A percentile compares a stretch with the other conserved stretches of the same genome.
These are phyloP conservation scores for Pseudogymnoascus sp. DNA, from an alignment of 2,329 filamentous ascomycete species.

Conservation along the genomic window DNA sequence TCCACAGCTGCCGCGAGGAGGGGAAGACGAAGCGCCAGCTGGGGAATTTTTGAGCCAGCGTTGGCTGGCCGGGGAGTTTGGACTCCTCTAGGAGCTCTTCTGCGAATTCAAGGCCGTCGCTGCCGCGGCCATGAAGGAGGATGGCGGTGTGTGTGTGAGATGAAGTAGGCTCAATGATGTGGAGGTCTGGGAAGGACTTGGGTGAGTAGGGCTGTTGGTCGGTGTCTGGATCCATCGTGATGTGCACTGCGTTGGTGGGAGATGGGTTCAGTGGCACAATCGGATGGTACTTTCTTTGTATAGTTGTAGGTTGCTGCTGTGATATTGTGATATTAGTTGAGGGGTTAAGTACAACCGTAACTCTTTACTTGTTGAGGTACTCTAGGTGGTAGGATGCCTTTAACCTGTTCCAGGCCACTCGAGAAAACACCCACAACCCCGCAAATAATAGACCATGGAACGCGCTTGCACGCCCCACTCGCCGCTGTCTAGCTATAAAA, in stretches of 20 bases:
- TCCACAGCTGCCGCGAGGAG: constrained; percentile 38
- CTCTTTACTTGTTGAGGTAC: too few relatives aligned
- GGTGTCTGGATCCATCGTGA: not conserved
- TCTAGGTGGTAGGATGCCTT: too few relatives aligned
- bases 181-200: constrained; percentile 7
- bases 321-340: not conserved
- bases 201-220: not conserved
- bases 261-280: not conserved
- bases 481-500: not conserved
- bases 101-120: constrained; percentile 30
- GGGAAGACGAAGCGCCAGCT: constrained; percentile 45
- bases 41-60: constrained; percentile 31
- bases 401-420: too few relatives aligned
- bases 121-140: constrained; percentile 37
- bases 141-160: constrained; percentile 32
- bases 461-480: not conserved
- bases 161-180: constrained; percentile 18
- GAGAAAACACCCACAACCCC: too few relatives aligned
- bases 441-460: not conserved
- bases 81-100: constrained; percentile 25
- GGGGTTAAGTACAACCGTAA: not conserved
- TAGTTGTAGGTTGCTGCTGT: not conserved
- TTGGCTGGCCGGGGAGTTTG: constrained; percentile 14
- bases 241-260: not conserved
- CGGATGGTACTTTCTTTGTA: not conserved